These are phyloP conservation scores for Ganoderma multipileum DNA, from an alignment of 1,284 basidiomycete species.

Conservation along the genomic window DNA sequence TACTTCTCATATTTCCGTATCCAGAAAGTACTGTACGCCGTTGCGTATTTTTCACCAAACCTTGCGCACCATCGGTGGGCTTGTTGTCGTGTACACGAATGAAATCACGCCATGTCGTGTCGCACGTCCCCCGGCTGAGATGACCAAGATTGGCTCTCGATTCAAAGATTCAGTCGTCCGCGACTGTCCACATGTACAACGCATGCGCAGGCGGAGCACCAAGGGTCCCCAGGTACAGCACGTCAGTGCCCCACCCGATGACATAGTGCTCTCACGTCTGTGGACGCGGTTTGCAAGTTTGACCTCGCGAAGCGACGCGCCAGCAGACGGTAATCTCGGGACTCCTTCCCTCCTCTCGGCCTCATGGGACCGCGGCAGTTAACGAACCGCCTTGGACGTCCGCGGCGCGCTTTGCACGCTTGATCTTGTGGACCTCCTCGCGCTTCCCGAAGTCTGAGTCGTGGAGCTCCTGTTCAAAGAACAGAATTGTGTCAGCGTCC, in stretches of 20 bases:
- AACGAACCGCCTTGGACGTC: slow-evolving; percentile 29
- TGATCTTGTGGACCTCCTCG: slow-evolving; percentile 81
- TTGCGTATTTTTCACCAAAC: not conserved
- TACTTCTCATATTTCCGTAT: not conserved
- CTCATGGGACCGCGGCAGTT: slow-evolving; percentile 4
- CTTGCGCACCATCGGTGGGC: not conserved
- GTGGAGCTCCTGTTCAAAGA: slow-evolving; percentile 75
- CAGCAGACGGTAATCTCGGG: no score
- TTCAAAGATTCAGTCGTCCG: not conserved
- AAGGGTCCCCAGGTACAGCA: not conserved
- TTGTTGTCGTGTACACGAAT: not conserved
- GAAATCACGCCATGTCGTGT: not conserved
- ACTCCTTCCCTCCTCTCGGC: not conserved
- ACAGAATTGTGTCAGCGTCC: not conserved
- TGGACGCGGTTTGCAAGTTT: not conserved
- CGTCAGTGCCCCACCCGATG: not conserved
- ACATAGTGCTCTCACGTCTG: not conserved
- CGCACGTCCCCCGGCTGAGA: not conserved
- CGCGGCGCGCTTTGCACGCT: slow-evolving; percentile 51
- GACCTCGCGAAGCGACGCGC: not conserved
- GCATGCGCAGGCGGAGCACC: not conserved
- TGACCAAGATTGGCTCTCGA: not conserved
- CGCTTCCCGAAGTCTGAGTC: slow-evolving; percentile 92
- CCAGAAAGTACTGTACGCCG: not conserved
- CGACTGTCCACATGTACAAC: not conserved